phyloP scores from a whole-genome alignment of 2,329 filamentous ascomycete genomes.

The Incumbomyces delicatus region DNA sequence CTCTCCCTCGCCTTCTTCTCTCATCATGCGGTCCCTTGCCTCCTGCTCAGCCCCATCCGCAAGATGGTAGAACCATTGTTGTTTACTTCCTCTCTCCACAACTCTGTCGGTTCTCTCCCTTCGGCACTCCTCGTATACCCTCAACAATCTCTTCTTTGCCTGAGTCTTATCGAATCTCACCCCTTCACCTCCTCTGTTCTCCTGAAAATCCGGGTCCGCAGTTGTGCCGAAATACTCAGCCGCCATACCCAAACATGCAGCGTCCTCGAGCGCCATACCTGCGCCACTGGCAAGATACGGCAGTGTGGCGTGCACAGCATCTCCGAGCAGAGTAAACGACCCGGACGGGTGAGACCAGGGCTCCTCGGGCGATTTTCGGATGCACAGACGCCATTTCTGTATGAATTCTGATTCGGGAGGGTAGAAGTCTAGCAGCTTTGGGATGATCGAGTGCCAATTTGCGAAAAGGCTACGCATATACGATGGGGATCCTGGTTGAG shows the following conservation, averaged over 20 bases:
- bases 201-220: neutral
- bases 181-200: neutral
- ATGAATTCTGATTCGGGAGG: constrained; percentile 11
- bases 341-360: constrained; percentile 12
- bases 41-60: constrained; percentile 31
- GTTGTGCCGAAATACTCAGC: constrained; percentile 12
- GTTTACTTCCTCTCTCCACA: constrained; percentile 26
- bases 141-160: constrained; percentile 27
- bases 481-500: constrained; percentile 18
- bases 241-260: constrained; percentile 24
- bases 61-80: constrained; percentile 28
- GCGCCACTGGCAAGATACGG: constrained; percentile 27
- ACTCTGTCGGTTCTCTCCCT: constrained; percentile 31
- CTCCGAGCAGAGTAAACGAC: constrained; percentile 29
- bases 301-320: constrained; percentile 38
- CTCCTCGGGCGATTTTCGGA: constrained; percentile 10
- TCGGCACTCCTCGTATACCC: constrained; percentile 28
- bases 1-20: constrained; percentile 8
- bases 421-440: constrained; percentile 18
- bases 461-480: constrained; percentile 24
- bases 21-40: constrained; percentile 28
- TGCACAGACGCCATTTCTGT: constrained; percentile 17
- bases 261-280: constrained; percentile 25
- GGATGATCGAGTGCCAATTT: constrained; percentile 25
- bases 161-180: constrained; percentile 16